A percentile compares a stretch with the other conserved stretches of the same genome.
Conservation (phyloP, 2,329 filamentous ascomycete species). For the Botryotinia narcissicola region DNA sequence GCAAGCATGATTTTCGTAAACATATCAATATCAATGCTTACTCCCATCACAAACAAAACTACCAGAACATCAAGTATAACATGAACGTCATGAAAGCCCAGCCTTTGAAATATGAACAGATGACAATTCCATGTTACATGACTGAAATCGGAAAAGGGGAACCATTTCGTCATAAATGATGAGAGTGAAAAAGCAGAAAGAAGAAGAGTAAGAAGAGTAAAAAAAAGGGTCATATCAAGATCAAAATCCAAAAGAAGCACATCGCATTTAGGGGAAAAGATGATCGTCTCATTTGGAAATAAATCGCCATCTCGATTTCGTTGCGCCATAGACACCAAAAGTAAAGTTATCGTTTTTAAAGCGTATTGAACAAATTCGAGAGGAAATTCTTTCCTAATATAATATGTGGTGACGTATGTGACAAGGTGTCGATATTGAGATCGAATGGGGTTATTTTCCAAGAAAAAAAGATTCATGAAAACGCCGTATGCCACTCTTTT, state of each 20-base stretch:
- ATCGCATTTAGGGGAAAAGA: slow-evolving; percentile 1
- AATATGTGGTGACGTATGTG: slow-evolving; percentile 6
- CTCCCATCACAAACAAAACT: slow-evolving; percentile 8
- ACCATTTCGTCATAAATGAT: background rate
- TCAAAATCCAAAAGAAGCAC: slow-evolving; percentile 15
- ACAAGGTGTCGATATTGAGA: slow-evolving; percentile 8
- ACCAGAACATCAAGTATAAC: slow-evolving; percentile 11
- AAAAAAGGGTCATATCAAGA: slow-evolving; percentile 10
- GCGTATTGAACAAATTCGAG: slow-evolving; percentile 12
- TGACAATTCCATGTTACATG: slow-evolving; percentile 1
- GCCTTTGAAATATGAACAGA: slow-evolving; percentile 9
- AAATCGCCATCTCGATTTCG: slow-evolving; percentile 7
- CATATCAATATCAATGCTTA: background rate
- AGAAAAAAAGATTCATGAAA: slow-evolving; percentile 24
- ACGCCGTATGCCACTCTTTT: slow-evolving; percentile 38
- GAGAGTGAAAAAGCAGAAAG: background rate
- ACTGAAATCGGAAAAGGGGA: background rate
- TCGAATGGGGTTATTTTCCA: slow-evolving; percentile 8
- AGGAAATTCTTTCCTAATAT: slow-evolving; percentile 19
- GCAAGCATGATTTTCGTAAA: slow-evolving; percentile 5
- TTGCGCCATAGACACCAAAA: slow-evolving; percentile 22
- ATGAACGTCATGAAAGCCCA: slow-evolving; percentile 13
- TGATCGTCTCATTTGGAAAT: slow-evolving; percentile 12
- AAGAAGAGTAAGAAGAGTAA: background rate
- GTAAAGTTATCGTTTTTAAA: slow-evolving; percentile 12